Base-by-base conservation (phyloP, 2,329 filamentous ascomycete species). In the Pseudocercospora eumusae region DNA sequence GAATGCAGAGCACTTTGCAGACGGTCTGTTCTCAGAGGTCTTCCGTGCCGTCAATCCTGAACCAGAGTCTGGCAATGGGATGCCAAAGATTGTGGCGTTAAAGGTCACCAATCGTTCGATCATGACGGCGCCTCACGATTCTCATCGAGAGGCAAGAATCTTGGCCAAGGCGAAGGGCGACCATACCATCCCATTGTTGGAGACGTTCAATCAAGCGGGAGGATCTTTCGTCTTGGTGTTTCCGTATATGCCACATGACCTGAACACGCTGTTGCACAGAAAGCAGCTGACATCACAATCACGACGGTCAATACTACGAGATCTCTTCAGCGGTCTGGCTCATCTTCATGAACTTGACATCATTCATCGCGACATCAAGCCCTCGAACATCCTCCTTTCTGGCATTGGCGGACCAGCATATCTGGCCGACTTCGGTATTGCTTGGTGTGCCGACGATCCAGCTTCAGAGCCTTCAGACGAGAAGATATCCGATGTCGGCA, bases 401-500 rank as follows among this genome's bases (percentile, higher is more conserved):
- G 67, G 68, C 13, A 61, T 69, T 3, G 57, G 56, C 25, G 92
- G 92, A 6, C 93, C 91, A 4, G 91, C 90, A 3, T 90, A 88
- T 68, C 82, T 99, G 2, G 87, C 91, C 36, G 95, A 99, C 75
- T 98, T 99, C 78, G 93, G 95, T 56, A 96, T 95, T 42, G 86
- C 93, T 8, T 97, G 92, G 92, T 86, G 88, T 67, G 84, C 88
- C 2, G 75, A 81, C 10, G 76, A 80, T 21, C 66, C 76, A 5
- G 77, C 78, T 3, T 83, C 84, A 13, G 95, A 99, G 73, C 80
- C 86, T 1, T 72, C 80, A 8, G 74, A 85, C 58, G 71, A 81
- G 59, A 98, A 98, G 76, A 89, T 96, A 57, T 88, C 95, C 7
- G 96, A 99, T 74, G 90, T 99, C 25, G 95, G 95, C 36, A 98